Base-by-base conservation (phyloP, 2,329 filamentous ascomycete species). In the Pseudopyricularia cyperi region DNA sequence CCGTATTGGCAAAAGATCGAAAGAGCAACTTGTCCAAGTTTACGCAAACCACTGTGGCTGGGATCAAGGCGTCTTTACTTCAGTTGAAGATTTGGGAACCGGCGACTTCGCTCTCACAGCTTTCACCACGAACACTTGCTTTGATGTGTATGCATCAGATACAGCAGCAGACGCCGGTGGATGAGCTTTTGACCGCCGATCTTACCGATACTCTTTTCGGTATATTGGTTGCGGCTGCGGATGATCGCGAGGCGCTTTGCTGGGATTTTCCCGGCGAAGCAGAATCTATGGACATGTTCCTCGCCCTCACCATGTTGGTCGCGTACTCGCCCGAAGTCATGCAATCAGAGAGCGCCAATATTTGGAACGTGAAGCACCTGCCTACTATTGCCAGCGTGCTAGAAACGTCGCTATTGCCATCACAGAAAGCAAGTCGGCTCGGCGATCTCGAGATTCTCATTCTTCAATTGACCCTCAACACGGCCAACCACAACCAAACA, bases 401-500 rank as follows among this genome's bases (percentile, higher is more conserved):
- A 6, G 65, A 67, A 19, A 63, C 67, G 3, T 66, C 68, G 3
- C 61, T 73, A 30, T 66, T 68, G 3, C 61, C 73, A 32, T 58
- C 57, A 30, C 62, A 57, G n/a, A 62, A 66, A 9, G 55, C 61
- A 9, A 62, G 64, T 11, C 59, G 66, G 17, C 66, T 69, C 49
- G 71, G 67, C 32, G 65, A 67, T 5, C 59, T 73, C 7, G 69
- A 71, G 48, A 69, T 63, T 32, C 65, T 80, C 17, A 68, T 80
- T 28, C 70, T 91, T 47, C 81, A 87, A 53, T 74, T 96, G 4
- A 83, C 87, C 34, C 76, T 95, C 56, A 95, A 95, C 60, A 75
- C 90, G 49, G 93, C 89, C 8, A 95, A 95, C 68, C 87, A 89
- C 58, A 86, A 87, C 55, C 68, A 77, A 0, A 71, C 73, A 14